Evolutionary conservation across 805 yeast genomes (phyloP).

Genomic region (Danielozyma ontarioensis): DNA sequence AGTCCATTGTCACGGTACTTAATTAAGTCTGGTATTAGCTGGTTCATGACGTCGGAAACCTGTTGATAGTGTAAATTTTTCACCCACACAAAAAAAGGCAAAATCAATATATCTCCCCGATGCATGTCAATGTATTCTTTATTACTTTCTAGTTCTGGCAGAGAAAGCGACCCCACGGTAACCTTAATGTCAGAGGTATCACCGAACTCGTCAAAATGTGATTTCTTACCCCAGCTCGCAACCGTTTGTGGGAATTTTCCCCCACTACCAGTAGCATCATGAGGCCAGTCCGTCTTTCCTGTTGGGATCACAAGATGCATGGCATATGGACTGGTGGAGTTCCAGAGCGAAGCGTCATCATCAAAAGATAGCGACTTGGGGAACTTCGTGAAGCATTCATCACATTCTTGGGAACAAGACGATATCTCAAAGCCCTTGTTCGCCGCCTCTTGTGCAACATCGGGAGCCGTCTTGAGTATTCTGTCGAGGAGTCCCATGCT

Average conservation of each 20-base stretch:
- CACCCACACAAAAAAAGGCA: conserved; percentile 75
- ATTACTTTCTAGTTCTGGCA: conserved; percentile 37
- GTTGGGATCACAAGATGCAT: conserved; percentile 79
- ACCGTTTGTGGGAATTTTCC: conserved; percentile 45
- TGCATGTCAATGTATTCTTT: conserved; percentile 37
- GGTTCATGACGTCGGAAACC: conserved; percentile 40
- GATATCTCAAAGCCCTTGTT: conserved; percentile 31
- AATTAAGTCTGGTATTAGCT: conserved; percentile 39
- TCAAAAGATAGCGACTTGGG: conserved; percentile 47
- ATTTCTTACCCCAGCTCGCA: conserved; percentile 25
- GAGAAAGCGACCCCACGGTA: conserved; percentile 50
- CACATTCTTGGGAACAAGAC: conserved; percentile 50
- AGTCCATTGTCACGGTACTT: conserved; percentile 11
- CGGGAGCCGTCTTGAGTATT: not conserved
- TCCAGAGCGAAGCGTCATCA: conserved; percentile 49
- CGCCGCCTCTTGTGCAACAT: conserved; percentile 1
- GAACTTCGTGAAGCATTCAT: conserved; percentile 46
- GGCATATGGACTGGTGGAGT: conserved; percentile 63
- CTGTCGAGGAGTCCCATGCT: no score
- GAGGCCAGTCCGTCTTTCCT: conserved; percentile 80
- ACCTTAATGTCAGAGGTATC: conserved; percentile 35
- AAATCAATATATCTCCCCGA: conserved; percentile 55
- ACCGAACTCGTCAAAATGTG: conserved; percentile 16
- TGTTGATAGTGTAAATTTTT: conserved; percentile 41
- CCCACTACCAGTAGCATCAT: conserved; percentile 51